Percentiles rank a stretch among this genome's conserved stretches.
phyloP scores from a whole-genome alignment of 2,329 filamentous ascomycete species.

The Pleomassaria siparia region DNA sequence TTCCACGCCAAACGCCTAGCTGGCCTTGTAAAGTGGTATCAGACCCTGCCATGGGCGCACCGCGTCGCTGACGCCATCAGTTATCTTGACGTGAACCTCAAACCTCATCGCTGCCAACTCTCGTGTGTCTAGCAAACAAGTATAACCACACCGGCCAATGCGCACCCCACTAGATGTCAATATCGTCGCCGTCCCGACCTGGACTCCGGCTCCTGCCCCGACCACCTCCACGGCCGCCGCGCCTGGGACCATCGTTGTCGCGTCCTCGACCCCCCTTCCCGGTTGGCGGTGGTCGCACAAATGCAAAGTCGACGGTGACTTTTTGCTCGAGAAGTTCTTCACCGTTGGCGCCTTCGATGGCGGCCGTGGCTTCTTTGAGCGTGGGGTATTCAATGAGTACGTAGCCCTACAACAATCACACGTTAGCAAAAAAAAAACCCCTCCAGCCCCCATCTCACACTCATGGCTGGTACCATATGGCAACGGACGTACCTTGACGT shows the following conservation, averaged over 20 bases:
- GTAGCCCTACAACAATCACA: constrained; percentile 78
- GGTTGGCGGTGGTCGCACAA: constrained; percentile 71
- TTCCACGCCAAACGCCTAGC: constrained; percentile 5
- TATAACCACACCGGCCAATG: neutral
- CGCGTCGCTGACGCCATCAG: neutral
- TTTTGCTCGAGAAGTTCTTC: constrained; percentile 81
- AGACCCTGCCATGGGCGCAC: neutral
- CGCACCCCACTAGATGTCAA: neutral
- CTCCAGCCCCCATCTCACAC: neutral
- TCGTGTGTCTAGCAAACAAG: neutral
- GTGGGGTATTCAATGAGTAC: constrained; percentile 83
- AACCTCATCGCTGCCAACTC: neutral
- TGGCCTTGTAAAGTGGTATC: neutral
- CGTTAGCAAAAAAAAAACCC: neutral
- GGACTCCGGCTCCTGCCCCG: constrained; percentile 30
- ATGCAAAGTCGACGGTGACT: constrained; percentile 79
- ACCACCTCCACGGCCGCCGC: constrained; percentile 4
- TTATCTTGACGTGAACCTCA: neutral
- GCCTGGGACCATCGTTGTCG: constrained; percentile 22
- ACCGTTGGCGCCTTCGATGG: constrained; percentile 76
- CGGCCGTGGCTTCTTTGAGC: constrained; percentile 75
- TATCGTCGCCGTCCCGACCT: constrained; percentile 25
- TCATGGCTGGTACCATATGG: no score
- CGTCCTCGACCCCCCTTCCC: constrained; percentile 51
- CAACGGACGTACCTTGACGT: constrained; percentile 81